These are phyloP conservation scores for Incumbomyces lentus DNA, from an alignment of 2,329 filamentous ascomycete species.

Conservation along the genomic window DNA sequence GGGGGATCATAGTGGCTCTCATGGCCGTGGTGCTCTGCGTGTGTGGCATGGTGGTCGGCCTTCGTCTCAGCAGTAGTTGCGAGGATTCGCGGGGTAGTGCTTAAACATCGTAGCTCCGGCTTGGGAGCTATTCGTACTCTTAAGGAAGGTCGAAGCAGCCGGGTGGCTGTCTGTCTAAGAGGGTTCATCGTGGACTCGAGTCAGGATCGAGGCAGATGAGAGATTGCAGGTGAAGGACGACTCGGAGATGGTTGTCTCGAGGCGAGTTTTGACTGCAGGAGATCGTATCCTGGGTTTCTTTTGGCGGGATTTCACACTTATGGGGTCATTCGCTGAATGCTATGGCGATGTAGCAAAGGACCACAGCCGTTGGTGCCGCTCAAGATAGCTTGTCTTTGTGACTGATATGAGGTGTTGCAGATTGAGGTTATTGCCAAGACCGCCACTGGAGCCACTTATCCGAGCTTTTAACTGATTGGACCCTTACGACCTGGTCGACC, in stretches of 20 bases:
- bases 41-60: neutral
- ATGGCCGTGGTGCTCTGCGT: slow-evolving; percentile 7
- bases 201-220: neutral
- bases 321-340: too few relatives aligned
- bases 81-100: neutral
- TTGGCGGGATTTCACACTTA: too few relatives aligned
- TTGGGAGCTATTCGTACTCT: neutral
- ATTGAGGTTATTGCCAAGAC: slow-evolving; percentile 3
- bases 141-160: slow-evolving; percentile 1
- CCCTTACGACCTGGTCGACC: neutral
- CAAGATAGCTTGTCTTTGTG: neutral
- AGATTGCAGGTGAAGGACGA: neutral
- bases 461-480: neutral
- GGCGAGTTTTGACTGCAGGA: too few relatives aligned
- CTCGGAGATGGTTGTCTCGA: too few relatives aligned
- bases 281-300: too few relatives aligned
- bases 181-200: slow-evolving; percentile 1
- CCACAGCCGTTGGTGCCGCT: neutral
- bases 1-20: slow-evolving; percentile 71
- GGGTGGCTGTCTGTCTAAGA: slow-evolving; percentile 4
- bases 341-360: neutral
- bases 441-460: neutral
- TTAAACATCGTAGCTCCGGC: neutral
- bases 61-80: neutral
- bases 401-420: neutral